Conservation (phyloP, 2,329 filamentous ascomycete genomes). For the Chlorencoelia australis region DNA sequence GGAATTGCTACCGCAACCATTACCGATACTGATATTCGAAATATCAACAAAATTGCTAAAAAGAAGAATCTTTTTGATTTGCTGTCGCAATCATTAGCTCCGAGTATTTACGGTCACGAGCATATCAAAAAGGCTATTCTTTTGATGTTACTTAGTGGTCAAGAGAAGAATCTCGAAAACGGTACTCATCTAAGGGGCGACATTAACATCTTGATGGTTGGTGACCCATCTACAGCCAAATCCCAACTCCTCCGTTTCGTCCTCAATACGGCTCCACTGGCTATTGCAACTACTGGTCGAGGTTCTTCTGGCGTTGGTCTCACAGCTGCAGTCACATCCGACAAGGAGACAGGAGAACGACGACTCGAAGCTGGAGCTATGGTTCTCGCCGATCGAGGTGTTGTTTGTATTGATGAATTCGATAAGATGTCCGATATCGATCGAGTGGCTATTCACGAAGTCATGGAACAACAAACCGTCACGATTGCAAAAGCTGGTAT, state of each 20-base stretch:
- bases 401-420: slow-evolving; percentile 98
- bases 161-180: slow-evolving; percentile 98
- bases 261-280: slow-evolving; percentile 88
- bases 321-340: slow-evolving; percentile 88
- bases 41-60: slow-evolving; percentile 96
- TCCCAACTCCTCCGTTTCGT: slow-evolving; percentile 97
- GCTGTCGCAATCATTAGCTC: slow-evolving; percentile 85
- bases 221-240: slow-evolving; percentile 95
- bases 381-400: slow-evolving; percentile 93
- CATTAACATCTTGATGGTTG: slow-evolving; percentile 98
- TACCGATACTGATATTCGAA: slow-evolving; percentile 93
- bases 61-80: slow-evolving; percentile 89
- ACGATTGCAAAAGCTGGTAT: slow-evolving; percentile 98
- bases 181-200: slow-evolving; percentile 96
- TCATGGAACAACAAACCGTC: slow-evolving; percentile 99
- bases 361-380: slow-evolving; percentile 95
- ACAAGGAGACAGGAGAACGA: slow-evolving; percentile 95
- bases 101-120: slow-evolving; percentile 93
- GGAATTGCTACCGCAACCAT: slow-evolving; percentile 87
- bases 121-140: slow-evolving; percentile 97
- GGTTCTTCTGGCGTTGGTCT: slow-evolving; percentile 96
- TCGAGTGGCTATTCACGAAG: slow-evolving; percentile 97
- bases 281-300: slow-evolving; percentile 93
- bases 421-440: slow-evolving; percentile 99
- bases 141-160: slow-evolving; percentile 86